Base-by-base conservation (phyloP, 495 filamentous ascomycete species). In the Lophiotrema nucula region DNA sequence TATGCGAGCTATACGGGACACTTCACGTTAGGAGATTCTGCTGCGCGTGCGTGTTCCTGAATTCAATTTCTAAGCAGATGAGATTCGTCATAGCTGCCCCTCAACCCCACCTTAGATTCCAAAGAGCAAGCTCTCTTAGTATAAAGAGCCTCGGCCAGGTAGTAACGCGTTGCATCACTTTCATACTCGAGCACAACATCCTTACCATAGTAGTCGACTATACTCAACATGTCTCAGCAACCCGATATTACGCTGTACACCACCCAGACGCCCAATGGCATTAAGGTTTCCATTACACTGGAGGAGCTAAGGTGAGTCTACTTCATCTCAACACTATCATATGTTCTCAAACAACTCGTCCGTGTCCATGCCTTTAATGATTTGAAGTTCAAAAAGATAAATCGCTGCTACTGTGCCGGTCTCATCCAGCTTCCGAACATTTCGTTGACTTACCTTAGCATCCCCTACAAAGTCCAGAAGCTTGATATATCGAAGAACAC, bases 211-310 rank as follows among this genome's bases (percentile, higher is more conserved):
- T 8, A 35, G 31, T 42, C 24, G 10, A 19, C 4, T n/a, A 38
- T 22, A 47, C 4, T 27, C 44, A 67, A 45, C 24, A 70, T 70
- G 67, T 65, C 63, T 6, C 13, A 55, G 26, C 60, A 72, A 35
- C 67, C 73, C 13, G 55, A 66, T 41, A 69, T 76, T 45, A 67
- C 64, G 19, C 71, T 76, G 15, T 76, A 74, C 67, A 76, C 73
- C 24, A 73, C 78, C 0, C 76, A 80, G 67, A 89, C 86, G 8
- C 86, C 86, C 22, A 89, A 89, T 68, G 86, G 86, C 54, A 80
- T 85, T 65, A 96, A 95, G 69, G 82, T 92, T 65, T 89, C 88
- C 48, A 95, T 95, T 64, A 81, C 88, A 0, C 76, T 97, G n/a
- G 90, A 96, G 73, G 92, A 96, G 74, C 79, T 95, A 0, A 83